Conservation (phyloP, 192 early-diverging fungal genomes). For the Coemansia sp. region DNA sequence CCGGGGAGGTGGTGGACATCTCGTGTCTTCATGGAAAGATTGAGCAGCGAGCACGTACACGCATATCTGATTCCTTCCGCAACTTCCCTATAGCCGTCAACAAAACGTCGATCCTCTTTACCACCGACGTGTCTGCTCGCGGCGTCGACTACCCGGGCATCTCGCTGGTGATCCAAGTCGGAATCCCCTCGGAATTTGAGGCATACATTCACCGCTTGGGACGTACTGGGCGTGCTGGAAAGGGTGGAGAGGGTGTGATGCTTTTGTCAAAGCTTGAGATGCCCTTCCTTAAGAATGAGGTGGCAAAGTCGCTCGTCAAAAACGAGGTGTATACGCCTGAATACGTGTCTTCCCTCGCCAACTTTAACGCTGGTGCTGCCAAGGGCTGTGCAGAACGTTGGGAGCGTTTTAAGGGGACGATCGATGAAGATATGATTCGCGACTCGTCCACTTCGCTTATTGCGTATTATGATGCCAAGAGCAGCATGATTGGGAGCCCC, state of each 20-base stretch:
- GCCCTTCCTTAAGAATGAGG: constrained; percentile 65
- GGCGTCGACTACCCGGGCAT: constrained; percentile 98
- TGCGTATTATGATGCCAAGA: constrained; percentile 32
- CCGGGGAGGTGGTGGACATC: constrained; percentile 18
- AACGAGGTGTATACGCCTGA: constrained; percentile 45
- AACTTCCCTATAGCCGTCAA: constrained; percentile 36
- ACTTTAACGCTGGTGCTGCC: constrained; percentile 21
- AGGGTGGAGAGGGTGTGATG: constrained; percentile 83
- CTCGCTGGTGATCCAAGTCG: constrained; percentile 86
- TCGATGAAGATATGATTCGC: constrained; percentile 33
- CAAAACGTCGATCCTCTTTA: constrained; percentile 73
- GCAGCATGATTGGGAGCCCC: constrained; percentile 20
- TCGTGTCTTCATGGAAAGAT: constrained; percentile 76
- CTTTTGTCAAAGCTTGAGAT: constrained; percentile 81
- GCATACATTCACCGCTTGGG: constrained; percentile 97
- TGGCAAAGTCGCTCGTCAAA: constrained; percentile 62
- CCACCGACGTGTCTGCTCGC: constrained; percentile 95
- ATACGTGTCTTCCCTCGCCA: constrained; percentile 24
- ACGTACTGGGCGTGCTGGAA: constrained; percentile 94
- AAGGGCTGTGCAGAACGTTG: constrained; percentile 39
- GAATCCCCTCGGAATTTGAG: constrained; percentile 77
- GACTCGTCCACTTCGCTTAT: constrained; percentile 55
- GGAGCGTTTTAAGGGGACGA: constrained; percentile 12
- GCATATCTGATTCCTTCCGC: constrained; percentile 78
- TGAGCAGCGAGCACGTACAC: constrained; percentile 69